Evolutionary conservation across 305 asterid genomes (phyloP).

Genomic region (Fraxinus sp.): DNA sequence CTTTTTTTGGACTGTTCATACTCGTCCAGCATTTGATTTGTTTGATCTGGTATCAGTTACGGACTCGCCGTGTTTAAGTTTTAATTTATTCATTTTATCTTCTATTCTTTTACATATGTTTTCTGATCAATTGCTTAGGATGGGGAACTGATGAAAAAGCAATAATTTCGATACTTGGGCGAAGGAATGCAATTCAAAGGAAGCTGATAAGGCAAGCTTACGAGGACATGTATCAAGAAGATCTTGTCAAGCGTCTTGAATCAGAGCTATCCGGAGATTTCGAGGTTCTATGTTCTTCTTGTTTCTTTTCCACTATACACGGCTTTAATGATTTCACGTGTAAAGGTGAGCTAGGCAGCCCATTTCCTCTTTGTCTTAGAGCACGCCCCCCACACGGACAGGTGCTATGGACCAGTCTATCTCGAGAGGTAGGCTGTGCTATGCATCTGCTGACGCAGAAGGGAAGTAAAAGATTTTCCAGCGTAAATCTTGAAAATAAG

Average conservation of each 20-base stretch:
- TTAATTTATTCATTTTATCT: neutral
- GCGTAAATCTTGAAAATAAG: too few species aligned
- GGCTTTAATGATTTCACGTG: too few species aligned
- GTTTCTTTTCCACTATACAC: neutral
- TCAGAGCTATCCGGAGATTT: slow-evolving; percentile 63
- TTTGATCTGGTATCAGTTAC: neutral
- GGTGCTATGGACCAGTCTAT: too few species aligned
- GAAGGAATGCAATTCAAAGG: slow-evolving; percentile 57
- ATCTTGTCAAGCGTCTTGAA: slow-evolving; percentile 68
- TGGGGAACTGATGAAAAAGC: slow-evolving; percentile 81
- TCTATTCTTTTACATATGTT: neutral
- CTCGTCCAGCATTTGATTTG: neutral
- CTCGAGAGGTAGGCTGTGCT: too few species aligned
- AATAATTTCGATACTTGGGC: slow-evolving; percentile 51
- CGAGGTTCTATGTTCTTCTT: slow-evolving; percentile 42
- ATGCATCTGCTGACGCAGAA: too few species aligned
- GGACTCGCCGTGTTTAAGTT: neutral
- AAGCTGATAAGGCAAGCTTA: slow-evolving; percentile 57
- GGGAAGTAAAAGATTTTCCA: too few species aligned
- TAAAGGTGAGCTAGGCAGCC: too few species aligned
- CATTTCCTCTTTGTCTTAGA: too few species aligned
- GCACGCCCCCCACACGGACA: too few species aligned
- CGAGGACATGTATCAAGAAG: slow-evolving; percentile 59
- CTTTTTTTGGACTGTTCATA: too few species aligned
- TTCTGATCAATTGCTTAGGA: slow-evolving; percentile 28